Base-by-base conservation (phyloP, 371 early-diverging fungal genomes). In the Mortierella sp. region DNA sequence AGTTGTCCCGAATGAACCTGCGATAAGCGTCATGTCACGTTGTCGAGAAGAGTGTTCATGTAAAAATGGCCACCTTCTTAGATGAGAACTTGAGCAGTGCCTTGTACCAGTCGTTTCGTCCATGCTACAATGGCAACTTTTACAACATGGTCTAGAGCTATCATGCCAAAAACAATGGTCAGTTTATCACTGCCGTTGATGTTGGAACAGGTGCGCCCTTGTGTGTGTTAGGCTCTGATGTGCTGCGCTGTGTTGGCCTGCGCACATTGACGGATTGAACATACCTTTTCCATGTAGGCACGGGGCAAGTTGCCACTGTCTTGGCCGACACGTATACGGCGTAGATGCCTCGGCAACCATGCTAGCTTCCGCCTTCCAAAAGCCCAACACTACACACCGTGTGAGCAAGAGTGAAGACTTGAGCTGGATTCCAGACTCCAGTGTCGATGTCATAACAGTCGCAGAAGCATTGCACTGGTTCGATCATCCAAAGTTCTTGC, bases 381-480 rank as follows among this genome's bases (percentile, higher is more conserved):
- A 67, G 48, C 71, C 78, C 49, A 88, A 87, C 45, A 79, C 90
- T 37, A 51, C 71, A 1, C 90, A 90, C 57, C 71, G 71, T 40
- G 68, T 79, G 6, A 81, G 83, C 7, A 53, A 67, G 8, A 87
- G 82, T 0, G 88, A 89, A 54, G 71, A 82, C 24, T 63, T 87
- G 14, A 65, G 71, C 1, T 66, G 59, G 19, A 60, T 78, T 29
- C 40, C 71, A 1, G 43, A 50, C 27, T 66, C 79, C 3, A 59
- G 60, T 39, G 74, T 88, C 13, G 91, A 91, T 61, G 48, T 90
- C 58, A 45, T 91, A 16, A 86, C 89, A 0, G 81, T 85, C 2
- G 87, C 84, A 19, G 83, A 86, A 44, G 88, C 88, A 1, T 82
- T 86, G 53, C 90, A 90, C 58, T 92, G 91, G 90, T 87, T 92